A percentile compares a stretch with the other conserved stretches of the same genome.
phyloP scores from a whole-genome alignment of 1,139 yeast species.

The Candida neerlandica region DNA sequence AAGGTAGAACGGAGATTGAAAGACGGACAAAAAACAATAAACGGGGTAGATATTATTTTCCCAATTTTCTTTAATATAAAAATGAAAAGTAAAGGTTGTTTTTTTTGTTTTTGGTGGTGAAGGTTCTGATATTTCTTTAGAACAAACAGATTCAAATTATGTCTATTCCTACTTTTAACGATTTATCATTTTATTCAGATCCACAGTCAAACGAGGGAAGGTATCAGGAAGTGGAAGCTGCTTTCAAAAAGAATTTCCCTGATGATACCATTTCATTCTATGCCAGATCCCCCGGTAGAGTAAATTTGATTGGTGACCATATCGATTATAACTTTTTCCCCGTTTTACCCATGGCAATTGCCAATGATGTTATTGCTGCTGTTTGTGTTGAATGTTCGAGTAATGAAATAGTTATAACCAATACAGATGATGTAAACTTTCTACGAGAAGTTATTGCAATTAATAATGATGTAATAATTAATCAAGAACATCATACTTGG shows the following conservation, averaged over 20 bases:
- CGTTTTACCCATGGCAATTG: conserved; percentile 77
- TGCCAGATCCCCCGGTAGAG: conserved; percentile 73
- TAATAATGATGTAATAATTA: conserved; percentile 38
- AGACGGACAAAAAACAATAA: background rate
- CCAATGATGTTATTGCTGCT: conserved; percentile 64
- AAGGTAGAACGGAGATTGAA: background rate
- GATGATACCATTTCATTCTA: conserved; percentile 42
- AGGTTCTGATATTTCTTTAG: background rate
- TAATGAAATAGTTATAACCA: conserved; percentile 42
- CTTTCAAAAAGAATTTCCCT: conserved; percentile 25
- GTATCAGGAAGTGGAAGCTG: conserved; percentile 24
- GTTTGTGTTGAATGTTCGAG: conserved; percentile 25
- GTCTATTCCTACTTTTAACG: conserved; percentile 34
- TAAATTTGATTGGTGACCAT: conserved; percentile 75
- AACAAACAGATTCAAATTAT: conserved; percentile 1
- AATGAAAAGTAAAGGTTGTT: background rate
- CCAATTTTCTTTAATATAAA: background rate
- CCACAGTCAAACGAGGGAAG: conserved; percentile 29
- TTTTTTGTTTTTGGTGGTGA: background rate
- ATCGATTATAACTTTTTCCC: conserved; percentile 71
- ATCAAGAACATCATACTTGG: conserved; percentile 56
- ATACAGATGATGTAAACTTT: conserved; percentile 36
- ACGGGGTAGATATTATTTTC: background rate
- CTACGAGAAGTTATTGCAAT: conserved; percentile 35
- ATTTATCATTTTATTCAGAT: conserved; percentile 37